Evolutionary conservation across 805 yeast species (phyloP), one percentile per base, ranked within the genome.

Genomic region (Wickerhamomyces rabaulensis): DNA sequence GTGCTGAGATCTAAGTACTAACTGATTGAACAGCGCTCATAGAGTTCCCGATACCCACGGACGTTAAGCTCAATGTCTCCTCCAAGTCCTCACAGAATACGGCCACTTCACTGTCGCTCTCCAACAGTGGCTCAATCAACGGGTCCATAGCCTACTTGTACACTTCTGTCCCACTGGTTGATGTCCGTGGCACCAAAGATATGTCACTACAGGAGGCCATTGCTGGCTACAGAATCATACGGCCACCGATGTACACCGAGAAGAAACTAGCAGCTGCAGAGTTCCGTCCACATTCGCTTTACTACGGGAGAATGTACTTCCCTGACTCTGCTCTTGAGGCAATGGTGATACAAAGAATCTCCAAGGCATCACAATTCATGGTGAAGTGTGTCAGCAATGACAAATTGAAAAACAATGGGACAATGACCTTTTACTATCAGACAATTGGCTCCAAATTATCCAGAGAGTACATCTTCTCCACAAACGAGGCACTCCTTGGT

Each of bases 271-370:
- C 9, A 46, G 19, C 27, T n/a, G 16, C 35, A 22, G 27, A 10
- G 8, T 48, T 51, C 35, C 40, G 40, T 26, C 53, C 54, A 9
- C 66, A 73, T 31, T 69, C 81, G 0, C 68, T 92, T 15, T 65
- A 85, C 29, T 92, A 88, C 63, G 98, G 98, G 1, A 73, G 92
- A 52, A 78, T 94, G 81, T 87, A 84, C 58, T 81, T 92, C 51
- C 98, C 99, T 0, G 86, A 88, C 2, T 82, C 87, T 16, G 82
- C 85, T 8, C 67, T 94, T 2, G 98, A 92, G 63, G 96, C 96
- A 1, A 83, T 94, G 92, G 53, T 82, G 8, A 79, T 89, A 37
- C 79, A 84, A 51, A 69, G 88, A 46, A 57, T 87, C 16, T 70
- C 83, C 0, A 64, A 75, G 6, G 68, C 70, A 22, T 71, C 87